These are phyloP conservation scores for Achaetomiella virescens DNA, from an alignment of 495 filamentous ascomycete genomes.

Conservation along the genomic window DNA sequence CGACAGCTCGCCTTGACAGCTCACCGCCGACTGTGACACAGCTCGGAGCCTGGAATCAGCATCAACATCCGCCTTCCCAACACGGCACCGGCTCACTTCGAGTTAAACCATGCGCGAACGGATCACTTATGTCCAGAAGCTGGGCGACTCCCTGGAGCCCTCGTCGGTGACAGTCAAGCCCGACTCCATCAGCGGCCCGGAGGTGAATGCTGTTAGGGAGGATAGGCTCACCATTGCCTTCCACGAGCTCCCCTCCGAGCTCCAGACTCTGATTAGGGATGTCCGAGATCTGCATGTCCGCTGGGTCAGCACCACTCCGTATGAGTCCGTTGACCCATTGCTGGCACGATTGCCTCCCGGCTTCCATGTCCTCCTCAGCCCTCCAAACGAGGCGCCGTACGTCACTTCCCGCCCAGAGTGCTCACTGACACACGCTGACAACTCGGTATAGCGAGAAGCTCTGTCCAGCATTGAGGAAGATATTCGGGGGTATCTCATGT, in stretches of 20 bases:
- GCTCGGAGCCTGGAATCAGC: neutral
- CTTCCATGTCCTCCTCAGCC: slow-evolving; percentile 75
- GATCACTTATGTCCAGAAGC: slow-evolving; percentile 69
- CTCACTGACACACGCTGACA: neutral
- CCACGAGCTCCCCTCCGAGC: slow-evolving; percentile 65
- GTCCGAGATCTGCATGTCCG: slow-evolving; percentile 72
- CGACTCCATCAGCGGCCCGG: slow-evolving; percentile 45
- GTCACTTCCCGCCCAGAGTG: neutral
- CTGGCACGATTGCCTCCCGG: slow-evolving; percentile 69
- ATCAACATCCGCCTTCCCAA: neutral
- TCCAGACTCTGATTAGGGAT: slow-evolving; percentile 56
- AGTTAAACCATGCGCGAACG: slow-evolving; percentile 64
- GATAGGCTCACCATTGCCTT: slow-evolving; percentile 69
- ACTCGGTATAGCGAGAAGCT: slow-evolving; percentile 43
- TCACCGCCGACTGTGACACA: neutral
- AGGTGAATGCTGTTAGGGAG: slow-evolving; percentile 65
- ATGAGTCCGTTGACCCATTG: slow-evolving; percentile 60
- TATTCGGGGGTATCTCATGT: slow-evolving; percentile 58
- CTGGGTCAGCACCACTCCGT: slow-evolving; percentile 59
- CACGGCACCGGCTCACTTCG: neutral
- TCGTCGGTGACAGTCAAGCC: slow-evolving; percentile 49
- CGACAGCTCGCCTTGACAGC: slow-evolving; percentile 1
- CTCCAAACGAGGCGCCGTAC: slow-evolving; percentile 38
- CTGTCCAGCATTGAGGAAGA: slow-evolving; percentile 54
- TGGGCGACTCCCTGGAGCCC: slow-evolving; percentile 55